Percentiles rank a stretch among this genome's conserved stretches.
Evolutionary conservation across 352 stramenopile species (phyloP).

Genomic region (Phytopythium delawarense): DNA sequence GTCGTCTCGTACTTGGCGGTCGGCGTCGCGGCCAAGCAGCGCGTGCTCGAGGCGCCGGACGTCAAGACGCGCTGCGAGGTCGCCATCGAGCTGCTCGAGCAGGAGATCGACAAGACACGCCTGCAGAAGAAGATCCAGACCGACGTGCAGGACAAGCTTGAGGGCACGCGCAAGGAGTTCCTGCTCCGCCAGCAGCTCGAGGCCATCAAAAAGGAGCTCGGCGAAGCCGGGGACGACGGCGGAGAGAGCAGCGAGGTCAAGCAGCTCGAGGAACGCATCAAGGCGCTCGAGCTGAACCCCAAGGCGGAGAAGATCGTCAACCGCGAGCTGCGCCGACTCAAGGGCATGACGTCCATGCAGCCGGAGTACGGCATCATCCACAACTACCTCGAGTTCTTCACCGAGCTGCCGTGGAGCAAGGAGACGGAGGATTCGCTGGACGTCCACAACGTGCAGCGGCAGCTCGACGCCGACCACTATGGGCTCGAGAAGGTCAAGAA

Average conservation of each 20-base stretch:
- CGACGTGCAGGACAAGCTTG: constrained; percentile 66
- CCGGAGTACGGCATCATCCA: constrained; percentile 77
- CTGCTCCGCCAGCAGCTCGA: constrained; percentile 98
- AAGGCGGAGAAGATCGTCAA: constrained; percentile 58
- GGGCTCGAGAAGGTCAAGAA: constrained; percentile 83
- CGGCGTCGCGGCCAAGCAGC: constrained; percentile 47
- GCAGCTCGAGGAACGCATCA: constrained; percentile 54
- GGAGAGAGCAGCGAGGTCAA: constrained; percentile 42
- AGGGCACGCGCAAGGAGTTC: constrained; percentile 86
- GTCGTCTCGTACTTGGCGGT: constrained; percentile 69
- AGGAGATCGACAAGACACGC: constrained; percentile 57
- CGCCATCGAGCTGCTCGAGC: constrained; percentile 42
- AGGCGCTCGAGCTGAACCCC: constrained; percentile 32
- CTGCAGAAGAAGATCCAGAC: constrained; percentile 70
- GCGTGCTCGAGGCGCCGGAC: constrained; percentile 47
- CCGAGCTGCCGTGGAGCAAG: constrained; percentile 60
- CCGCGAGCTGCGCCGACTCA: constrained; percentile 63
- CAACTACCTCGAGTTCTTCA: constrained; percentile 82
- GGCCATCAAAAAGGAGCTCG: constrained; percentile 99
- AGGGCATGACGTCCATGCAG: constrained; percentile 70
- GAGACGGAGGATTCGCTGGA: constrained; percentile 51
- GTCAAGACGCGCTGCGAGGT: constrained; percentile 37
- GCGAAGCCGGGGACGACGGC: constrained; percentile 46
- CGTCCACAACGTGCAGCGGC: constrained; percentile 48
- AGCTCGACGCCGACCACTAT: constrained; percentile 78